These are phyloP conservation scores for Candida albicans DNA, from an alignment of 1,139 yeast genomes.

Conservation along the genomic window DNA sequence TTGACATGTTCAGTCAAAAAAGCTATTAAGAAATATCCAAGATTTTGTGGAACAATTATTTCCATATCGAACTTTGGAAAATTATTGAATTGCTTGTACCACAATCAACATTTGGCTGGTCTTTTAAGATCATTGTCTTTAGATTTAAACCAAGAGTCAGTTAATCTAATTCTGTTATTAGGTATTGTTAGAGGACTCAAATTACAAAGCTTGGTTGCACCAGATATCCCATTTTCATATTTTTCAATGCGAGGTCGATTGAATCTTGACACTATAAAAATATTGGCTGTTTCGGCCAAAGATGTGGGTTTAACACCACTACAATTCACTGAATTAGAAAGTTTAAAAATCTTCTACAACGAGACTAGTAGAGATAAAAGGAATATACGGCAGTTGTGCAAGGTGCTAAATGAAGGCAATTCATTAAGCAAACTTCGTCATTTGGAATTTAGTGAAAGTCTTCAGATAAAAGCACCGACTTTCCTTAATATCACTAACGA, in stretches of 20 bases:
- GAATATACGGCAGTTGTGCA: constrained; percentile 5
- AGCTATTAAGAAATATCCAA: constrained; percentile 2
- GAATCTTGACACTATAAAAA: constrained; percentile 3
- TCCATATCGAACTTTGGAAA: constrained; percentile 7
- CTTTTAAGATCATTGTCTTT: constrained; percentile 6
- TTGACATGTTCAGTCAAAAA: constrained; percentile 2
- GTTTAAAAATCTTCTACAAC: constrained; percentile 7
- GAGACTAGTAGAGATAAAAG: constrained; percentile 6
- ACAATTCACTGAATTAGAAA: constrained; percentile 6
- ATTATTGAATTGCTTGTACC: neutral
- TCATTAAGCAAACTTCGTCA: constrained; percentile 6
- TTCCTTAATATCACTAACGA: constrained; percentile 9
- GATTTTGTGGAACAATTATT: constrained; percentile 8
- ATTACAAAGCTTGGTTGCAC: constrained; percentile 8
- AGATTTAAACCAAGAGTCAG: constrained; percentile 8
- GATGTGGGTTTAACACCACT: constrained; percentile 1
- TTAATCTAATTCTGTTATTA: constrained; percentile 4
- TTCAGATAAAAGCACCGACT: constrained; percentile 3
- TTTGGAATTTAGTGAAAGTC: constrained; percentile 8
- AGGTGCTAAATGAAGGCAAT: neutral
- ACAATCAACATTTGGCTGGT: constrained; percentile 2
- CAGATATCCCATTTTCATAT: constrained; percentile 6
- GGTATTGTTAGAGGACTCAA: neutral
- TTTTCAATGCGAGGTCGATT: constrained; percentile 1
- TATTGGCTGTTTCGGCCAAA: constrained; percentile 5